Percentiles rank a stretch among this genome's conserved stretches.
phyloP scores from a whole-genome alignment of 495 filamentous ascomycete genomes.

The Penicillium tannophilum region DNA sequence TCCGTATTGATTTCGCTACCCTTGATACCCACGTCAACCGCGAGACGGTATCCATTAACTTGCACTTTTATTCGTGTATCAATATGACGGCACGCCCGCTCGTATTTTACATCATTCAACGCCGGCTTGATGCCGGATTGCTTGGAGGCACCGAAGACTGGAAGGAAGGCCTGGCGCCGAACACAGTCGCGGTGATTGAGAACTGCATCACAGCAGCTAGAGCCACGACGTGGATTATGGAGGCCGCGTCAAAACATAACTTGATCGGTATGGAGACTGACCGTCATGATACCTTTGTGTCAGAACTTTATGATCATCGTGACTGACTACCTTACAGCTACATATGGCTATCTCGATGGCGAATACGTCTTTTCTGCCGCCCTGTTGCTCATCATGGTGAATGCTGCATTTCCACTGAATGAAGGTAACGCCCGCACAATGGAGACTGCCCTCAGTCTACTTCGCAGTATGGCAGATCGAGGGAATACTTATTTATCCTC shows the following conservation, averaged over 20 bases:
- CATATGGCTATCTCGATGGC: constrained; percentile 53
- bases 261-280: constrained; percentile 38
- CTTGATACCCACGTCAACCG: constrained; percentile 40
- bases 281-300: neutral
- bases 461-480: constrained; percentile 49
- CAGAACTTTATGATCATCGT: neutral
- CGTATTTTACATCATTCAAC: constrained; percentile 52
- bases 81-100: constrained; percentile 54
- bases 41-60: constrained; percentile 48
- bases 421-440: constrained; percentile 41
- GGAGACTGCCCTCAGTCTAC: constrained; percentile 44
- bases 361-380: constrained; percentile 53
- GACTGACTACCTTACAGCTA: constrained; percentile 31
- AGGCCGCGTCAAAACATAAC: constrained; percentile 45
- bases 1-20: constrained; percentile 46
- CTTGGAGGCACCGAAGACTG: constrained; percentile 35
- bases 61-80: constrained; percentile 54
- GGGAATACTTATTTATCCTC: constrained; percentile 48
- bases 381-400: constrained; percentile 52
- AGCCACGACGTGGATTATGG: constrained; percentile 50
- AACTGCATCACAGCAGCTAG: constrained; percentile 50
- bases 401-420: constrained; percentile 47
- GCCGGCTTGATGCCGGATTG: constrained; percentile 36
- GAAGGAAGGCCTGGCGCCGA: constrained; percentile 43
- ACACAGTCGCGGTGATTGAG: constrained; percentile 49